Percentiles rank a stretch among this genome's conserved stretches.
phyloP scores from a whole-genome alignment of 1,139 yeast genomes.

The Hansenula lynferdii region DNA sequence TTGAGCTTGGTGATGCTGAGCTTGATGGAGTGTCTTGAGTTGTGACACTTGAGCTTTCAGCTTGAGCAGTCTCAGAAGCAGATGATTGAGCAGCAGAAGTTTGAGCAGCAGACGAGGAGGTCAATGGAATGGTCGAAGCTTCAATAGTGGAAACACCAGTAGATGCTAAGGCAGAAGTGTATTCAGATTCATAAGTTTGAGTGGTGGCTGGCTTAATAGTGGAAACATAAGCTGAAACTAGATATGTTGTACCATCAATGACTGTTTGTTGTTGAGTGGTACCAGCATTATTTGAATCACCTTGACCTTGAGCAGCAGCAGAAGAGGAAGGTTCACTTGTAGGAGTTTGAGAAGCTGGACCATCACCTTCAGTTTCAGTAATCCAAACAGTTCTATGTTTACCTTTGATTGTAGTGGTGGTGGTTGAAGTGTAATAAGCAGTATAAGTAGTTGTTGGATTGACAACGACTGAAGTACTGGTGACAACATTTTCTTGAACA shows the following conservation, averaged over 20 bases:
- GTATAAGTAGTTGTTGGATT: conserved; percentile 11
- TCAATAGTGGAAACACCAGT: conserved; percentile 12
- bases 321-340: no score
- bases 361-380: conserved; percentile 15
- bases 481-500: conserved; percentile 5
- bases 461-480: conserved; percentile 8
- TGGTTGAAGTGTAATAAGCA: conserved; percentile 17
- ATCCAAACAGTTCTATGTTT: conserved; percentile 21
- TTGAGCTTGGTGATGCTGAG: no score
- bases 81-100: conserved; percentile 19
- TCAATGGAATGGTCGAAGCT: conserved; percentile 6
- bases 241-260: conserved; percentile 24
- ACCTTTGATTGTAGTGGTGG: conserved; percentile 17
- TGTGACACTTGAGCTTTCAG: no score
- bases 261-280: conserved; percentile 15
- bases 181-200: conserved; percentile 16
- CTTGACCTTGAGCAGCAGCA: background rate
- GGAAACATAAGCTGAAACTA: conserved; percentile 16
- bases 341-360: conserved; percentile 1
- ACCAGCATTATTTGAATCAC: conserved; percentile 2
- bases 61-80: no score
- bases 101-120: no score
- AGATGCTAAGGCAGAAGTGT: conserved; percentile 14
- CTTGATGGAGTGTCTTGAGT: no score
- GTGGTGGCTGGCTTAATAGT: conserved; percentile 22